These are phyloP conservation scores for Zymoseptoria pseudotritici DNA, from an alignment of 2,329 filamentous ascomycete species.

Conservation along the genomic window DNA sequence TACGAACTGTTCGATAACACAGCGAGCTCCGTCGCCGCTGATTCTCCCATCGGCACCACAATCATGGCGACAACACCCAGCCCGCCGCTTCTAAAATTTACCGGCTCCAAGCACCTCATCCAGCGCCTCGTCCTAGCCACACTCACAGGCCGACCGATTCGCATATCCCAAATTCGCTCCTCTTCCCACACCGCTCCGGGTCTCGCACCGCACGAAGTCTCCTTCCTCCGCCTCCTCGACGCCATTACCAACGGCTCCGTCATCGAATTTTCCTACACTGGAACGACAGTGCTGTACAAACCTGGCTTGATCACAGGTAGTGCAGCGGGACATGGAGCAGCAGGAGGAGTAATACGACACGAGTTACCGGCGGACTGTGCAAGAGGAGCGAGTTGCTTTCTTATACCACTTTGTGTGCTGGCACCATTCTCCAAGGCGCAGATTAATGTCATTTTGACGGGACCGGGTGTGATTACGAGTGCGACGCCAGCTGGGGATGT, in stretches of 20 bases:
- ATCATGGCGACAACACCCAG: conserved; percentile 23
- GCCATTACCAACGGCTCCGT: conserved; percentile 89
- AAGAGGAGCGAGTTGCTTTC: conserved; percentile 82
- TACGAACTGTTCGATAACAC: not conserved
- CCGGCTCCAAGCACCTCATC: conserved; percentile 72
- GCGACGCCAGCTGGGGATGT: conserved; percentile 78
- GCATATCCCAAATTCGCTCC: conserved; percentile 89
- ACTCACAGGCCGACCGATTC: conserved; percentile 78
- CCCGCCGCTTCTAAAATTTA: conserved; percentile 48
- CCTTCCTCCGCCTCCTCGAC: conserved; percentile 89
- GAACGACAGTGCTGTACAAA: conserved; percentile 84
- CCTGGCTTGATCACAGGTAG: conserved; percentile 88
- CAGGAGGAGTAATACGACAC: conserved; percentile 71
- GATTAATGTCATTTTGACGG: conserved; percentile 83
- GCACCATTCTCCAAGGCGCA: conserved; percentile 89
- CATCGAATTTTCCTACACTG: conserved; percentile 93
- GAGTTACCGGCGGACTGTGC: conserved; percentile 68
- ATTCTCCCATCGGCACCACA: not conserved
- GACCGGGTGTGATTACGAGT: conserved; percentile 85
- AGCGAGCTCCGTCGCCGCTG: not conserved
- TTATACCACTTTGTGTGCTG: conserved; percentile 80
- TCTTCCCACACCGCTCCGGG: conserved; percentile 80
- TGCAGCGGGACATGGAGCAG: conserved; percentile 65
- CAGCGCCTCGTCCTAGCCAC: conserved; percentile 84
- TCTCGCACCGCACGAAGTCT: conserved; percentile 86